These are phyloP conservation scores for Hypoxylon perforatum DNA, from an alignment of 495 filamentous ascomycete genomes.

Conservation along the genomic window DNA sequence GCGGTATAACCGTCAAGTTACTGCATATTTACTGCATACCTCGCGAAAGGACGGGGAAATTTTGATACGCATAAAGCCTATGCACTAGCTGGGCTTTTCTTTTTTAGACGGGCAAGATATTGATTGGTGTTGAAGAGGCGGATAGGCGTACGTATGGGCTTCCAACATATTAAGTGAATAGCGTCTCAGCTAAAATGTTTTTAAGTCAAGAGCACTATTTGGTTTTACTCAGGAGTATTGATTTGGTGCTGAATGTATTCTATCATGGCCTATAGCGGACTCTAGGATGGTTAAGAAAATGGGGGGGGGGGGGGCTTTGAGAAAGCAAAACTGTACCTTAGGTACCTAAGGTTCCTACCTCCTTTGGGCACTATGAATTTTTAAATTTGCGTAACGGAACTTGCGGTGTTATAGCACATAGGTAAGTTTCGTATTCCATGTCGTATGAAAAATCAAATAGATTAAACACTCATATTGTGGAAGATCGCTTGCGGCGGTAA, in stretches of 20 bases:
- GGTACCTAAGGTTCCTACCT: no score
- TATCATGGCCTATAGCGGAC: conserved; percentile 15
- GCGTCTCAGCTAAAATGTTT: conserved; percentile 16
- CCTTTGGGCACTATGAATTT: no score
- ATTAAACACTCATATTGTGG: neutral
- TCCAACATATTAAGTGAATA: conserved; percentile 18
- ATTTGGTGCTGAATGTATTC: conserved; percentile 22
- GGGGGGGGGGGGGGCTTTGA: neutral
- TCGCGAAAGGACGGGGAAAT: neutral
- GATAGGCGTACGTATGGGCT: conserved; percentile 24
- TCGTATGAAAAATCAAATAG: no score
- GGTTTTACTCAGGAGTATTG: conserved; percentile 6
- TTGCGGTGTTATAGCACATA: no score
- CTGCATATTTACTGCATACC: conserved; percentile 8
- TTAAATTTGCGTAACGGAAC: no score
- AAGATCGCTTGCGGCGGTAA: conserved; percentile 2
- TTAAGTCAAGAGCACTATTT: conserved; percentile 14
- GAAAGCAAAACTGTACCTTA: no score
- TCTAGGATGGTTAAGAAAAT: conserved; percentile 19
- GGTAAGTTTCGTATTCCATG: no score
- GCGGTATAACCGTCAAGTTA: conserved; percentile 1
- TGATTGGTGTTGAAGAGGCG: conserved; percentile 7
- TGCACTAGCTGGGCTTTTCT: conserved; percentile 16
- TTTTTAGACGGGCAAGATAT: conserved; percentile 8
- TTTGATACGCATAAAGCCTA: conserved; percentile 3